phyloP scores from a whole-genome alignment of 2,329 filamentous ascomycete species.

The Phialophora chinensis region DNA sequence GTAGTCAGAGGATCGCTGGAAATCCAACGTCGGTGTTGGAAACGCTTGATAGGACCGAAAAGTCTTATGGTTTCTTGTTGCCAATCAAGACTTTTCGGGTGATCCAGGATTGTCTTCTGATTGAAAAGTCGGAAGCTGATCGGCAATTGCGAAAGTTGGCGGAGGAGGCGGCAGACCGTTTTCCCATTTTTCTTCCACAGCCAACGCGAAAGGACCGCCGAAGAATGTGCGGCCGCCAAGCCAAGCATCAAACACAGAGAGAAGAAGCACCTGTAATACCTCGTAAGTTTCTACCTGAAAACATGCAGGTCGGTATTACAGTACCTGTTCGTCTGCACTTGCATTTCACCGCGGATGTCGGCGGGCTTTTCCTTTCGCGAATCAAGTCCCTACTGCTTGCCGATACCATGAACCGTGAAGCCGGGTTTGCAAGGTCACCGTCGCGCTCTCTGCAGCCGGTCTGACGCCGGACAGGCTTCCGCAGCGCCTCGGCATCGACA shows the following conservation, averaged over 20 bases:
- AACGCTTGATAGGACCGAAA: neutral
- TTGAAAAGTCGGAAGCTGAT: neutral
- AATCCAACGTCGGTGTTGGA: neutral
- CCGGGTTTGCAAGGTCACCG: neutral
- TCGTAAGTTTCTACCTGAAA: too few relatives aligned
- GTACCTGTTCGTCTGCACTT: neutral
- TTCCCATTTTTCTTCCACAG: neutral
- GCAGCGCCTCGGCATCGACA: neutral
- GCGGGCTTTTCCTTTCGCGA: neutral
- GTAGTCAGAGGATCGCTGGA: conserved; percentile 4
- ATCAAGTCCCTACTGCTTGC: neutral
- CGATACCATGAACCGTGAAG: neutral
- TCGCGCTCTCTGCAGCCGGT: neutral
- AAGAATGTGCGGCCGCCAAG: neutral
- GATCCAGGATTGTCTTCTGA: neutral
- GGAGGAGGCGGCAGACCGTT: neutral
- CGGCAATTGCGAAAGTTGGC: neutral
- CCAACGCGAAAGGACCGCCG: too few relatives aligned
- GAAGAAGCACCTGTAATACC: too few relatives aligned
- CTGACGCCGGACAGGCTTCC: neutral
- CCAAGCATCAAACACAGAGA: too few relatives aligned
- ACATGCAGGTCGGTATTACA: neutral
- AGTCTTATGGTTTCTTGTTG: neutral
- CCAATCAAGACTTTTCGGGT: neutral
- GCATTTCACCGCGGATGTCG: neutral